A percentile compares a stretch with the other conserved stretches of the same genome.
These are phyloP conservation scores for Annulohypoxylon nitens DNA, from an alignment of 495 filamentous ascomycete species.

Conservation along the genomic window DNA sequence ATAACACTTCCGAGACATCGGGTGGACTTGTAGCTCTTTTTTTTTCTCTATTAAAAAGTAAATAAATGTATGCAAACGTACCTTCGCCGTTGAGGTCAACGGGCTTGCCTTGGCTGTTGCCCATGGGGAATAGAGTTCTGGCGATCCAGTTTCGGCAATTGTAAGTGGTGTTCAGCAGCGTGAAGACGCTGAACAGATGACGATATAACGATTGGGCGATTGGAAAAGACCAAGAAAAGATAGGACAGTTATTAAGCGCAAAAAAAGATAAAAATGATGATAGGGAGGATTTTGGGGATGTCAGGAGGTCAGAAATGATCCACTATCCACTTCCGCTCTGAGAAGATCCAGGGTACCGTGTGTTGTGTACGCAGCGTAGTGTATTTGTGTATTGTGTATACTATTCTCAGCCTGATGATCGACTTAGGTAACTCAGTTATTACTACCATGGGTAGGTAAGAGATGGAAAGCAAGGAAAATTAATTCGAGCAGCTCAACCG, in stretches of 20 bases:
- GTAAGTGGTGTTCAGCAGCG: slow-evolving; percentile 26
- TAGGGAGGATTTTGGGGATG: slow-evolving; percentile 43
- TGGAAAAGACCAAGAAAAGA: slow-evolving; percentile 28
- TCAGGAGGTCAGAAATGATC: slow-evolving; percentile 46
- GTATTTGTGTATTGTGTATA: background rate
- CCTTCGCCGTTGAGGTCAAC: slow-evolving; percentile 93
- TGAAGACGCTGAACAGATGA: slow-evolving; percentile 26
- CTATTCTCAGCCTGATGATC: slow-evolving; percentile 28
- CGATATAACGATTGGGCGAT: slow-evolving; percentile 30
- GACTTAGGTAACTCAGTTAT: slow-evolving; percentile 11
- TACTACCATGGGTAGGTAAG: slow-evolving; percentile 8
- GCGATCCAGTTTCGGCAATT: slow-evolving; percentile 26
- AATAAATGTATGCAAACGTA: slow-evolving; percentile 62
- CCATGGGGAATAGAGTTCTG: slow-evolving; percentile 69
- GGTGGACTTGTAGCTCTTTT: slow-evolving; percentile 12
- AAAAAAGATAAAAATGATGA: slow-evolving; percentile 46
- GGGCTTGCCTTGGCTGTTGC: slow-evolving; percentile 93
- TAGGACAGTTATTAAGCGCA: slow-evolving; percentile 42
- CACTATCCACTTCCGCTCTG: slow-evolving; percentile 22
- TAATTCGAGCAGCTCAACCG: background rate
- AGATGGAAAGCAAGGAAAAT: slow-evolving; percentile 4
- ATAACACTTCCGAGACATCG: slow-evolving; percentile 23
- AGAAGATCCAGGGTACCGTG: slow-evolving; percentile 29
- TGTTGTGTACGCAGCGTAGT: no score
- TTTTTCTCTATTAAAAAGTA: background rate